Percentiles rank a stretch among this genome's conserved stretches.
Conservation (phyloP, 2,329 filamentous ascomycete genomes). For the Fusarium zealandicum region DNA sequence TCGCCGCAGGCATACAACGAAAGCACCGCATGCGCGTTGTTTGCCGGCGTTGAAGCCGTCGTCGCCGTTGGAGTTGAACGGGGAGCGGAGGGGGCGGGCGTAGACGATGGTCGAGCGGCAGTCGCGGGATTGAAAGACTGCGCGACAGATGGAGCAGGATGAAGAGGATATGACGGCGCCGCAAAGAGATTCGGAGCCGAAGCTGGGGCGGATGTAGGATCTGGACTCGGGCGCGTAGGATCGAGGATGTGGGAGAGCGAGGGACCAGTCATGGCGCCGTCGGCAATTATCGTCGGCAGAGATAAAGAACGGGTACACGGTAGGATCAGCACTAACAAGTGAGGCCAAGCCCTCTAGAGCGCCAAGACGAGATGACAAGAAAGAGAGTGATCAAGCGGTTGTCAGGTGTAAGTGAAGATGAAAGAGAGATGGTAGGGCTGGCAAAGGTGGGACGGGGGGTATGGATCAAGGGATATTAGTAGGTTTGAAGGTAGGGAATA, state of each 20-base stretch:
- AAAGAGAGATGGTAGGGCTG: conserved; percentile 5
- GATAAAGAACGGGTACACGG: not conserved
- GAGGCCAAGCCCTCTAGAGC: not conserved
- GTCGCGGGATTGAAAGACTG: conserved; percentile 10
- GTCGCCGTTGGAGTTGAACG: conserved; percentile 5
- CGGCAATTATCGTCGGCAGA: too few species aligned
- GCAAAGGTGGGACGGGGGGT: conserved; percentile 5
- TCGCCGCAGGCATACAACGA: conserved; percentile 60
- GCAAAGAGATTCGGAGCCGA: conserved; percentile 19
- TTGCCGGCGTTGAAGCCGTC: conserved; percentile 8
- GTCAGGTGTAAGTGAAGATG: too few species aligned
- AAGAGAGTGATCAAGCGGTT: too few species aligned
- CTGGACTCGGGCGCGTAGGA: conserved; percentile 38
- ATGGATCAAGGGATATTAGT: conserved; percentile 7
- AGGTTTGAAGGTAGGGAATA: too few species aligned
- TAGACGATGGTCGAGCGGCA: conserved; percentile 6
- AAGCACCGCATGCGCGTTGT: conserved; percentile 38
- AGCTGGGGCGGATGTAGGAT: conserved; percentile 4
- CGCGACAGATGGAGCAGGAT: conserved; percentile 7
- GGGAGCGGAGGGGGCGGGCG: conserved; percentile 2
- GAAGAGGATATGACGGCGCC: conserved; percentile 30
- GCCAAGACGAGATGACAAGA: not conserved
- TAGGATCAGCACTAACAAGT: not conserved
- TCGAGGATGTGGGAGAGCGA: conserved; percentile 44
- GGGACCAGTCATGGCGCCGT: conserved; percentile 43